Evolutionary conservation across 768 basidiomycete genomes (phyloP).

Genomic region (Tricholoma sp.): DNA sequence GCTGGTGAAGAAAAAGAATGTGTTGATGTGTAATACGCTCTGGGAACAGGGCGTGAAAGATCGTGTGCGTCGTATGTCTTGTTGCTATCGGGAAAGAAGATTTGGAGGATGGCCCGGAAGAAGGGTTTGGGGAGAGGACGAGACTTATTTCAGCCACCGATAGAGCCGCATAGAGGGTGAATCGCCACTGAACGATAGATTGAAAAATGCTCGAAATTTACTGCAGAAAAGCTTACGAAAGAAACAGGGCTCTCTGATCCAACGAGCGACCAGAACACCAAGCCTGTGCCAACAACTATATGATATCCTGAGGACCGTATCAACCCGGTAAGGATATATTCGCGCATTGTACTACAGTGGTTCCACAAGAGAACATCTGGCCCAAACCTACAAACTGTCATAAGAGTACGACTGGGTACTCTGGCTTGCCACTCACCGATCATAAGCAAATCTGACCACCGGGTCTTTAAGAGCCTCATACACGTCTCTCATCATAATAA

Average conservation of each 20-base stretch:
- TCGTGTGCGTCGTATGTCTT: constrained; percentile 21
- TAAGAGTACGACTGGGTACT: neutral
- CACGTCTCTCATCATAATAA: constrained; percentile 67
- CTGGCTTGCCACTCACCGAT: constrained; percentile 46
- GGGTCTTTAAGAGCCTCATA: constrained; percentile 80
- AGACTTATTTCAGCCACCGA: constrained; percentile 62
- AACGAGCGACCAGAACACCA: constrained; percentile 61
- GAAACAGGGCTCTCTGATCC: constrained; percentile 55
- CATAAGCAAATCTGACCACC: constrained; percentile 77
- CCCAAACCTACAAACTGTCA: constrained; percentile 58
- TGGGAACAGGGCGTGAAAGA: constrained; percentile 44
- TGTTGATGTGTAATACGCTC: constrained; percentile 71
- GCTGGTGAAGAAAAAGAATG: constrained; percentile 68
- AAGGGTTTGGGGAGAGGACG: constrained; percentile 53
- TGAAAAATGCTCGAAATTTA: constrained; percentile 15
- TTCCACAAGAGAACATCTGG: constrained; percentile 67
- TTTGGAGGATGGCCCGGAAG: constrained; percentile 15
- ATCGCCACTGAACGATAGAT: constrained; percentile 63
- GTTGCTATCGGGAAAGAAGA: constrained; percentile 9
- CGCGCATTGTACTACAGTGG: constrained; percentile 60
- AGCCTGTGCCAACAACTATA: constrained; percentile 47
- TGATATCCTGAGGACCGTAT: constrained; percentile 62
- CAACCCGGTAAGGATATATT: constrained; percentile 66
- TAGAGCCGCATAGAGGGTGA: constrained; percentile 59
- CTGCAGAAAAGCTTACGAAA: constrained; percentile 47